Evolutionary conservation across 2,329 filamentous ascomycete species (phyloP), one percentile per base, ranked within the genome.

Genomic region (Diaporthe eres): DNA sequence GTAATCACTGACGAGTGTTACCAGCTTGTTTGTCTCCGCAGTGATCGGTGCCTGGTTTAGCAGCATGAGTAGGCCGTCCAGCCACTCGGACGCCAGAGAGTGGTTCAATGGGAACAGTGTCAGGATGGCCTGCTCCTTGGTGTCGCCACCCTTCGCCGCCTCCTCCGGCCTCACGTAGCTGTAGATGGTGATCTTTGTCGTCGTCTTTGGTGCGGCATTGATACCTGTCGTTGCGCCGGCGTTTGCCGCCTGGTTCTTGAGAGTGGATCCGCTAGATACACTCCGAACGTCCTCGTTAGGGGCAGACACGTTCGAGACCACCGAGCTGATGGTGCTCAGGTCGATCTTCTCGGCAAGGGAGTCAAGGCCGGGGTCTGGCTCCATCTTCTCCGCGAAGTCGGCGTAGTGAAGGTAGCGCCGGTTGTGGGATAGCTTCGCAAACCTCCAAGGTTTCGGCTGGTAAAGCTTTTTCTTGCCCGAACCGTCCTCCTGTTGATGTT

Each of bases 21-120:
- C 93, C 77, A 98, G 87, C 84, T 97, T 97, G 82, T 94, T 96
- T 49, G 97, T 98, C 85, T 98, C 96, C 3, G 95, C 92, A n/a
- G 97, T 99, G 82, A 99, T 98, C 28, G 97, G 97, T 76, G 96
- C 92, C 84, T 99, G 97, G 82, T 97, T 95, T 34, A 99, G 89
- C 73, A 99, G 88, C 95, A 99, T 98, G 74, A 98, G 89, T 78
- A 99, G 86, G 1, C 97, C 97, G 83, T 99, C 97, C 7, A 99
- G 89, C 97, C 97, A 99, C 85, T 99, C 97, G 0, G 95, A 97
- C 13, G 97, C 97, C 65, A 97, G 87, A 78, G 92, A 94, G 82
- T 97, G 94, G 75, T 92, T 94, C 76, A 92, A 87, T 8, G 96
- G 96, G 83, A 95, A 92, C 71, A 99, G 88, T n/a, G 93, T 94